These are phyloP conservation scores for Penicillium glabrum DNA, from an alignment of 2,329 filamentous ascomycete species.

Conservation along the genomic window DNA sequence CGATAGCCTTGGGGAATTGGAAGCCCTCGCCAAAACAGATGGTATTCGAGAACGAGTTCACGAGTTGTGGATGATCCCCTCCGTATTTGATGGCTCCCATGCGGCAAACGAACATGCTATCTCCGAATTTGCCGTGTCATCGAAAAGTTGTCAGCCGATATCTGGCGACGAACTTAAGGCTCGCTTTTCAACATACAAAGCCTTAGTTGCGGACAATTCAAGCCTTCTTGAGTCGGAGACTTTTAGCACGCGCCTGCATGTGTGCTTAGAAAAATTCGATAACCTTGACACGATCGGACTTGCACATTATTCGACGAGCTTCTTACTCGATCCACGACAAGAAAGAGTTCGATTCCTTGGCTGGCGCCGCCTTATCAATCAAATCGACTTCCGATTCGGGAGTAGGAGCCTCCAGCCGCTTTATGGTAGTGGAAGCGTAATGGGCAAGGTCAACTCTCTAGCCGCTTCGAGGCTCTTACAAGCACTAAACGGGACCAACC, in stretches of 20 bases:
- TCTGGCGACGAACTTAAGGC: background rate
- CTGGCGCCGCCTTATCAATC: constrained; percentile 8
- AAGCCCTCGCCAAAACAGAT: background rate
- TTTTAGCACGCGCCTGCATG: constrained; percentile 7
- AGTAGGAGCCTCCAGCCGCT: background rate
- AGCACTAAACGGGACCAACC: constrained; percentile 7
- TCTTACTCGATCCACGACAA: constrained; percentile 11
- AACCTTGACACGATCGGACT: constrained; percentile 10
- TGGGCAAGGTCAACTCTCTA: constrained; percentile 8
- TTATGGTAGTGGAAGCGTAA: background rate
- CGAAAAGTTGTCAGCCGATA: background rate
- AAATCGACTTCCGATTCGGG: constrained; percentile 12
- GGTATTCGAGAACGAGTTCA: background rate
- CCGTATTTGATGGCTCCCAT: background rate
- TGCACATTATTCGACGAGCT: constrained; percentile 9
- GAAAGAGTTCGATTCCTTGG: constrained; percentile 10
- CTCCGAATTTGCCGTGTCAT: background rate
- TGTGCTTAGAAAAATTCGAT: constrained; percentile 5
- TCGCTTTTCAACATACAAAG: background rate
- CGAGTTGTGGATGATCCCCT: background rate
- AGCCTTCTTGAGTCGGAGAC: constrained; percentile 8
- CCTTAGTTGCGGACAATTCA: constrained; percentile 3
- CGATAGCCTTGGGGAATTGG: background rate
- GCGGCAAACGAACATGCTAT: background rate
- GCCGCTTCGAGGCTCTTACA: constrained; percentile 11